Conservation (phyloP, 2,329 filamentous ascomycete species). For the Cylindrodendrum hubeiense region DNA sequence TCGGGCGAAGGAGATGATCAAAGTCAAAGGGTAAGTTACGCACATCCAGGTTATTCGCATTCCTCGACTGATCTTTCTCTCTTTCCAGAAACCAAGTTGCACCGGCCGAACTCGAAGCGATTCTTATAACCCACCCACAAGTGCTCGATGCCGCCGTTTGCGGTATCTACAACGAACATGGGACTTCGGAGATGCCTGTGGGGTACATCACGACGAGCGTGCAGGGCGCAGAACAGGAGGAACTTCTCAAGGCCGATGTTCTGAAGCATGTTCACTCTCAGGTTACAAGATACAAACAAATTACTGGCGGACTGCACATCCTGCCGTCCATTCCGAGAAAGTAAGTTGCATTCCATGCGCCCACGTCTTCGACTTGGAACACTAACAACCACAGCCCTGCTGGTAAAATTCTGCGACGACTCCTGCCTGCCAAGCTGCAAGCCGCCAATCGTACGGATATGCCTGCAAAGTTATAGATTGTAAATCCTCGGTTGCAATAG, state of each 20-base stretch:
- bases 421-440: constrained; percentile 8
- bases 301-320: constrained; percentile 11
- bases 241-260: constrained; percentile 1
- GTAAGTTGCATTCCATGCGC: not conserved
- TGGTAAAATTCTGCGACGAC: constrained; percentile 10
- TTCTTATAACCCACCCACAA: constrained; percentile 5
- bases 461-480: not conserved
- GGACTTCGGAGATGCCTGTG: constrained; percentile 10
- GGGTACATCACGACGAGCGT: constrained; percentile 16
- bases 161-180: constrained; percentile 14
- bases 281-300: constrained; percentile 10
- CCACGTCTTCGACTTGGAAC: not conserved
- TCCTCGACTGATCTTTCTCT: not conserved
- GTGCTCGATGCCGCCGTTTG: constrained; percentile 16
- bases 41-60: accelerated
- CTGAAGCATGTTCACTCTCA: not conserved
- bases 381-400: constrained; percentile 5
- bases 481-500: not conserved
- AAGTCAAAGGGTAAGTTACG: constrained; percentile 14
- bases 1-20: constrained; percentile 19
- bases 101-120: constrained; percentile 18
- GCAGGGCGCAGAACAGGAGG: not conserved
- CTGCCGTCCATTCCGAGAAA: constrained; percentile 12
- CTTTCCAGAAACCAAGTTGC: constrained; percentile 12
- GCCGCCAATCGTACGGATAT: not conserved